Percentiles rank a stretch among this genome's conserved stretches.
Evolutionary conservation across 768 basidiomycete genomes (phyloP).

Genomic region (Pleurotus salmoneostramineus): DNA sequence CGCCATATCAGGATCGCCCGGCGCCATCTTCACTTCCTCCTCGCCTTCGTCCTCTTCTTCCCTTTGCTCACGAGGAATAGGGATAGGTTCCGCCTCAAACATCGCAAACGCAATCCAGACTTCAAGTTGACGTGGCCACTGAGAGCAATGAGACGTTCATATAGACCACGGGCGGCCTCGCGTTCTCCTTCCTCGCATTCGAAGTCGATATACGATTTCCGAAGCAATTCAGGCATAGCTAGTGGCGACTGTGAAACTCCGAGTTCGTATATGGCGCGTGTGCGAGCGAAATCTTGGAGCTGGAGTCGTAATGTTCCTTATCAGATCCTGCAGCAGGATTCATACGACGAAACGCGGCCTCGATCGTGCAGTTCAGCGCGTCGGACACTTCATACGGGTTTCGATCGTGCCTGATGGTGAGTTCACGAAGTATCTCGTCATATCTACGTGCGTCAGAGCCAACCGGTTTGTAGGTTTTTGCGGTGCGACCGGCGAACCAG

Average conservation of each 20-base stretch:
- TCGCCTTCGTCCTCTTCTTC: constrained; percentile 76
- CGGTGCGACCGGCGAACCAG: no score
- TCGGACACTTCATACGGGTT: no score
- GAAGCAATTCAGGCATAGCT: constrained; percentile 92
- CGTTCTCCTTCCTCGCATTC: constrained; percentile 93
- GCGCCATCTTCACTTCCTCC: constrained; percentile 56
- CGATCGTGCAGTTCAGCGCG: no score
- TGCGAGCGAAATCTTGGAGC: constrained; percentile 82
- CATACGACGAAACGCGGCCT: no score
- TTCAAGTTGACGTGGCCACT: constrained; percentile 95
- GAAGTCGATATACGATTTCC: constrained; percentile 97
- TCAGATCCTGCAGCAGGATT: no score
- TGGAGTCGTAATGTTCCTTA: constrained; percentile 23
- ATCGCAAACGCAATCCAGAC: constrained; percentile 95
- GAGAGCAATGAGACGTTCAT: constrained; percentile 80
- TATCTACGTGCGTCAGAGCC: no score
- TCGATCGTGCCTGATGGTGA: no score
- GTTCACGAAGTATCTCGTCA: no score
- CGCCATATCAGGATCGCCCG: constrained; percentile 68
- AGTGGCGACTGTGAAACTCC: constrained; percentile 79
- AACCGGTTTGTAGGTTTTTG: no score
- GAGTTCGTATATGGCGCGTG: constrained; percentile 92
- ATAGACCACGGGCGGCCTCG: constrained; percentile 76
- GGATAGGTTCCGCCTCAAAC: constrained; percentile 82
- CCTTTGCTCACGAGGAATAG: constrained; percentile 55